Evolutionary conservation across 164 flowering plant genomes (phyloP).

Genomic region (Pachysandra terminalis): DNA sequence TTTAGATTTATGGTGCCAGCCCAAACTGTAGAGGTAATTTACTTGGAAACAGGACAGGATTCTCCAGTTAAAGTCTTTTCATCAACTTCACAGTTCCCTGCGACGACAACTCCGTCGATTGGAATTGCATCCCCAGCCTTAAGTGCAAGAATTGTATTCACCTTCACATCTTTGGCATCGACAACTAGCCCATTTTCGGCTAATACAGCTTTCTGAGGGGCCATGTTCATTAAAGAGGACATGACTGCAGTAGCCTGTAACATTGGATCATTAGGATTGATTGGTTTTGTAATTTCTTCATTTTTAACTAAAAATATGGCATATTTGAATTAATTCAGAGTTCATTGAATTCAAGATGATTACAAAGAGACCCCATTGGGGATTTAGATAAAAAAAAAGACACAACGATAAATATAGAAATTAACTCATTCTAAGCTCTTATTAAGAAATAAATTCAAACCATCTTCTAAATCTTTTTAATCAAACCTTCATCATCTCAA

Average conservation of each 20-base stretch:
- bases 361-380: too few species aligned
- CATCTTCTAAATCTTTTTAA: too few species aligned
- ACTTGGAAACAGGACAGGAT: slow-evolving; percentile 73
- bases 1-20: slow-evolving; percentile 91
- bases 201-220: slow-evolving; percentile 71
- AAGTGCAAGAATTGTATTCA: slow-evolving; percentile 65
- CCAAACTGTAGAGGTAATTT: slow-evolving; percentile 64
- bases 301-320: too few species aligned
- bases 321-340: too few species aligned
- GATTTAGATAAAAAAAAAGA: too few species aligned
- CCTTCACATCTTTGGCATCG: slow-evolving; percentile 54
- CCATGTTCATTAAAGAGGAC: slow-evolving; percentile 71
- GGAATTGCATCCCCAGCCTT: slow-evolving; percentile 88
- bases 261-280: neutral
- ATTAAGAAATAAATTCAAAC: too few species aligned
- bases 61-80: slow-evolving; percentile 89
- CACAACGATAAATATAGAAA: too few species aligned
- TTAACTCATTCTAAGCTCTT: too few species aligned
- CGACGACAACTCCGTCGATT: slow-evolving; percentile 78
- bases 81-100: slow-evolving; percentile 83
- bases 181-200: slow-evolving; percentile 78
- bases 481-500: too few species aligned
- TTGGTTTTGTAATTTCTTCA: too few species aligned
- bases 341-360: too few species aligned
- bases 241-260: slow-evolving; percentile 70